Conservation (phyloP, 192 early-diverging fungal genomes). For the Backusella macrospora region DNA sequence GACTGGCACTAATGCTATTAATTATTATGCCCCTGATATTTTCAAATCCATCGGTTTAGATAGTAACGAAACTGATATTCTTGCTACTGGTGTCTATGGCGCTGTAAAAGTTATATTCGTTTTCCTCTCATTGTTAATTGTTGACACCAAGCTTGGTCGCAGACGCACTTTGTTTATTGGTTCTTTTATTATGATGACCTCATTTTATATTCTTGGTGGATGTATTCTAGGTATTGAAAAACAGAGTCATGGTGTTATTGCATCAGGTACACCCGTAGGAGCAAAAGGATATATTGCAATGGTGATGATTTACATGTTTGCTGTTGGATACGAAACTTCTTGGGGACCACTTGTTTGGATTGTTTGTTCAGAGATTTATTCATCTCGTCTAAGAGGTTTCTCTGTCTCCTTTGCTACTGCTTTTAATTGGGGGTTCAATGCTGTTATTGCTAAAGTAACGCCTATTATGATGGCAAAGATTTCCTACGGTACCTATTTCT, state of each 20-base stretch:
- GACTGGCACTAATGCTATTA: slow-evolving; percentile 23
- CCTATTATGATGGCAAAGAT: slow-evolving; percentile 41
- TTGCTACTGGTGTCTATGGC: slow-evolving; percentile 52
- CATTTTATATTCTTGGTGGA: slow-evolving; percentile 36
- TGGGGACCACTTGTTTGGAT: slow-evolving; percentile 80
- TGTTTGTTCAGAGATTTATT: slow-evolving; percentile 78
- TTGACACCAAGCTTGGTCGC: slow-evolving; percentile 40
- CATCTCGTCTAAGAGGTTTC: slow-evolving; percentile 66
- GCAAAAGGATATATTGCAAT: slow-evolving; percentile 35
- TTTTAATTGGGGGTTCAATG: slow-evolving; percentile 72
- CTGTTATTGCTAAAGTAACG: slow-evolving; percentile 57
- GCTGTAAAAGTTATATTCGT: slow-evolving; percentile 58
- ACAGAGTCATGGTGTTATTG: slow-evolving; percentile 20
- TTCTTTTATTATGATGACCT: slow-evolving; percentile 30
- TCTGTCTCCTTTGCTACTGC: slow-evolving; percentile 65
- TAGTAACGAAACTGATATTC: slow-evolving; percentile 50
- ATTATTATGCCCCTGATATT: slow-evolving; percentile 69
- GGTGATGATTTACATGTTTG: slow-evolving; percentile 34
- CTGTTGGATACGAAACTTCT: slow-evolving; percentile 12
- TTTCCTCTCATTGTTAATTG: slow-evolving; percentile 41
- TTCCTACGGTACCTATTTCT: slow-evolving; percentile 46
- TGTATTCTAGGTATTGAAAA: slow-evolving; percentile 24
- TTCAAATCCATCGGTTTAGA: slow-evolving; percentile 53
- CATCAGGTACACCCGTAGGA: slow-evolving; percentile 6
- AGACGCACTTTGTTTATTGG: slow-evolving; percentile 38